Base-by-base conservation (phyloP, 306 rosid species). In the Fragaria ananassa region DNA sequence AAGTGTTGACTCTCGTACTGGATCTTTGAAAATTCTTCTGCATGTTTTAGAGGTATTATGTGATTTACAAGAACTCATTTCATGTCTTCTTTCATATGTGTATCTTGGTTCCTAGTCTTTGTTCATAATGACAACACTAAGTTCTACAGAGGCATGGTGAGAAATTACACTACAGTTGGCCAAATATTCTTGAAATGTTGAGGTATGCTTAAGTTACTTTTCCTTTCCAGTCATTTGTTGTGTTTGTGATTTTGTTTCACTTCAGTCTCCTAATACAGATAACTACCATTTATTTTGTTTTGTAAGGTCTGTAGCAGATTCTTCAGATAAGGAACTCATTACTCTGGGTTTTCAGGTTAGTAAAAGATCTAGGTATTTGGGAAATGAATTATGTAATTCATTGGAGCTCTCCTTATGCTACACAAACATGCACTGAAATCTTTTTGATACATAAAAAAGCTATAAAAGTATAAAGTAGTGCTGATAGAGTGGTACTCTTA, bases 271-370 rank as follows among this genome's bases (percentile, higher is more conserved):
- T 8, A 69, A 69, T 46, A 6, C 8, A 44, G 23, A 34, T 39
- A 19, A 34, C 74, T 12, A 10, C 3, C 37, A 25, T 34, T 35
- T 73, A 42, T 23, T 73, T 39, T 1, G 4, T 73, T 41, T 41
- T 63, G 64, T 60, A 81, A 94, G 98, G 91, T 90, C 87, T 79
- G 98, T 94, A 71, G 97, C 98, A 31, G 97, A 94, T 81, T 93
- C 84, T 80, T 82, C 89, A 15, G 98, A 94, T 85, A 94, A 94
- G 87, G 98, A 94, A 81, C 87, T 92, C 74, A 94, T 94, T 79
- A 87, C 98, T 76, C 82, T 94, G 73, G 98, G 97, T 64, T 94
- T 92, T 79, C 98, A 94, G 98, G 98, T 94, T 70, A 81, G 89
- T 70, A 70, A 80, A 68, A 63, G 76, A 69, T 75, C 37, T 49